Conservation (phyloP, 139 green algal genomes). For the Chlorella sp. region DNA sequence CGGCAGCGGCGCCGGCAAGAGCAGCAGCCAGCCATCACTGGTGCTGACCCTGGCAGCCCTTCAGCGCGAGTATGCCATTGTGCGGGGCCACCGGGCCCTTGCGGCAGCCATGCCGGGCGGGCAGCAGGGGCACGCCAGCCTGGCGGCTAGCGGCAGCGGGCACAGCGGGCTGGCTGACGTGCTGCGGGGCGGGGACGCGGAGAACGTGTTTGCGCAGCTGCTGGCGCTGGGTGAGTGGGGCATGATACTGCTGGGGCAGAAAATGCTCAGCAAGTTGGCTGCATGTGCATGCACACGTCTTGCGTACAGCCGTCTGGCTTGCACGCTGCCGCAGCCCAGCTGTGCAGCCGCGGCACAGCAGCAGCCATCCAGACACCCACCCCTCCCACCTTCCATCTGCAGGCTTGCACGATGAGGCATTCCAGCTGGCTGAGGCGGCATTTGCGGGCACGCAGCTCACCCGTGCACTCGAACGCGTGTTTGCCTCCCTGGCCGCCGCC, state of each 20-base stretch:
- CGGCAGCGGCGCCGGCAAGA: not conserved
- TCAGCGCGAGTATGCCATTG: constrained; percentile 38
- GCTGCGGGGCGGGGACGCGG: not conserved
- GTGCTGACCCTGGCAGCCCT: constrained; percentile 43
- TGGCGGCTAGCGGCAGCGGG: not conserved
- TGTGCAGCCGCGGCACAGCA: not conserved
- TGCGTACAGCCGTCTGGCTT: too few relatives aligned
- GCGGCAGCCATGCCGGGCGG: constrained; percentile 33
- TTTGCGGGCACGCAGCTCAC: constrained; percentile 31
- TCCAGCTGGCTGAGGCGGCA: constrained; percentile 35
- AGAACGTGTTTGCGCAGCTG: constrained; percentile 44
- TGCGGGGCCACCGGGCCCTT: constrained; percentile 3
- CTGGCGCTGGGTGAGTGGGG: constrained; percentile 29
- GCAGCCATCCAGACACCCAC: not conserved
- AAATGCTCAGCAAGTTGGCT: too few relatives aligned
- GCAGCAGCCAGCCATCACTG: not conserved
- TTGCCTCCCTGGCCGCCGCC: constrained; percentile 2
- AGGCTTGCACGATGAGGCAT: constrained; percentile 45
- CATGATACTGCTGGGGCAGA: too few relatives aligned
- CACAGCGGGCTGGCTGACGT: not conserved
- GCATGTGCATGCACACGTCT: too few relatives aligned
- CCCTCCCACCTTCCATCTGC: not conserved
- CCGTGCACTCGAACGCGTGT: constrained; percentile 7
- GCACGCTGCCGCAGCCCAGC: too few relatives aligned
- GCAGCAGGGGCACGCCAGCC: not conserved